Evolutionary conservation across 2,329 filamentous ascomycete genomes (phyloP), one percentile per base, ranked within the genome.

Genomic region (Beauveria scarabaeidicola): DNA sequence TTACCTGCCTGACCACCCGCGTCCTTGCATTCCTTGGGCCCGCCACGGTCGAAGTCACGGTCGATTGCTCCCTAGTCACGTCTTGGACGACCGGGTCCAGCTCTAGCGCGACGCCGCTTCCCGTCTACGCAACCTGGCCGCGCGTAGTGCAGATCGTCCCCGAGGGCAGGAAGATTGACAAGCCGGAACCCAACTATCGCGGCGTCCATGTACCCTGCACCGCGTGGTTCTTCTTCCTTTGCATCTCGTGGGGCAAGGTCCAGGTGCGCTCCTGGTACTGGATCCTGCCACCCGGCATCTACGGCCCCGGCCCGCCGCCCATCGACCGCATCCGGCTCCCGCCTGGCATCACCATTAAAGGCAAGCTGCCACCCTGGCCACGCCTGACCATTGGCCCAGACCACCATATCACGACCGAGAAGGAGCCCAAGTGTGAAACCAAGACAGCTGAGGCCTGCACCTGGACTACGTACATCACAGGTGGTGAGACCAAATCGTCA

Each of bases 161-260:
- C 6, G 11, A 54, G 9, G 60, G 55, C 11, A 38, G 56, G 25
- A 23, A 61, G 19, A 3, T 60, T 27, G 61, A 59, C 3, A 44
- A 62, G 19, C 63, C 63, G 5, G 41, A 64, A 50, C 61, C 61
- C 7, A 43, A 50, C 47, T 48, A 63, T 17, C 52, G 62, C 29
- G 63, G 61, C 25, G 63, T 63, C 7, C 23, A 48, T 19, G 58
- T 62, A 21, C 61, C 64, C 29, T 64, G 63, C 52, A 55, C 36
- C 13, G 27, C 60, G 8, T 63, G 64, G 64, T 65, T 65, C 53
- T 65, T 64, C 57, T 63, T 62, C 52, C 36, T 65, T 41, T 66
- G 63, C 43, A 64, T 66, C n/a, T 53, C 3, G 0, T 32, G 29
- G 29, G 29, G 29, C 29, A 32, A 32, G 29, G 29, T 32, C 4